Conservation (phyloP, 2,329 filamentous ascomycete species). For the Alternaria conjuncta region DNA sequence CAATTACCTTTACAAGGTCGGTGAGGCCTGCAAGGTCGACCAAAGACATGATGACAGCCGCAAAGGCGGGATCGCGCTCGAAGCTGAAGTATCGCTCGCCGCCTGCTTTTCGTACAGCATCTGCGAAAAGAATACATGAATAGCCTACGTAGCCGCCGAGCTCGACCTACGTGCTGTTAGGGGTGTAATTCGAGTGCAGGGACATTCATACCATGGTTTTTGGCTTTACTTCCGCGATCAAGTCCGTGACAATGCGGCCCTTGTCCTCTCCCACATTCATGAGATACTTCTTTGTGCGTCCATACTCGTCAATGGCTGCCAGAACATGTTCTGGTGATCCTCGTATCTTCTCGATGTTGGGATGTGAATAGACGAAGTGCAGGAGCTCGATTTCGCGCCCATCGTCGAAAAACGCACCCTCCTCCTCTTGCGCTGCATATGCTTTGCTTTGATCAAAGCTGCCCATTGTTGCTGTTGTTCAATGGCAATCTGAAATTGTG, state of each 20-base stretch:
- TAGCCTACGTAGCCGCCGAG: conserved; percentile 84
- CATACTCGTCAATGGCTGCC: conserved; percentile 73
- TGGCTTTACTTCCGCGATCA: conserved; percentile 72
- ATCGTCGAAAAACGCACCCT: conserved; percentile 63
- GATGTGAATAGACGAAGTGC: conserved; percentile 69
- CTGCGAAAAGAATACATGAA: conserved; percentile 77
- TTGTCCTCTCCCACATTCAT: conserved; percentile 84
- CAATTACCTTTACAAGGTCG: conserved; percentile 71
- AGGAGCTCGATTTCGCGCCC: conserved; percentile 77
- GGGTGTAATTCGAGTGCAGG: not conserved
- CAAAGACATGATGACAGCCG: conserved; percentile 71
- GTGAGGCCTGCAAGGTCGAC: conserved; percentile 76
- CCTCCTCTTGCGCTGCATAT: conserved; percentile 55
- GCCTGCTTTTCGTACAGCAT: conserved; percentile 67
- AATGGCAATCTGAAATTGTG: conserved; percentile 17
- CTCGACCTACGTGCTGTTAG: conserved; percentile 61
- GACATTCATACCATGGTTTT: conserved; percentile 62
- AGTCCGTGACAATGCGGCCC: conserved; percentile 70
- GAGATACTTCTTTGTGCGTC: conserved; percentile 69
- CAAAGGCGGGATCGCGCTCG: conserved; percentile 77
- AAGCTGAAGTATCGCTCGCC: conserved; percentile 73
- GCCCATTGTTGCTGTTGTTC: conserved; percentile 32
- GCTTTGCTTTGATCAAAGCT: conserved; percentile 53
- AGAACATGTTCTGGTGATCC: conserved; percentile 70
- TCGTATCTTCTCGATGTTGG: conserved; percentile 67